These are phyloP conservation scores for Capsicum baccatum DNA, from an alignment of 257 asterid genomes.

Conservation along the genomic window DNA sequence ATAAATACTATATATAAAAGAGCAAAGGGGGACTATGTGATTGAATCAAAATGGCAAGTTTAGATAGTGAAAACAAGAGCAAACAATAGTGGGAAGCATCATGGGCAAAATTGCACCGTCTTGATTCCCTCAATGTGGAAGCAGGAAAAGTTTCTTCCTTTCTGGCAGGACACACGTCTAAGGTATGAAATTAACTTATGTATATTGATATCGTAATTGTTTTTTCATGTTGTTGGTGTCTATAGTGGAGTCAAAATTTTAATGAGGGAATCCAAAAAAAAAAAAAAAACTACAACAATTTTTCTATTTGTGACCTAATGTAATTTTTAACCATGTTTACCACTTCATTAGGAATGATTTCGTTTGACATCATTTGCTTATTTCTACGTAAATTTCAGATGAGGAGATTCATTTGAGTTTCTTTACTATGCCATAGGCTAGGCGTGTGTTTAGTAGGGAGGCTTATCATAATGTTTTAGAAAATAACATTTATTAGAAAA, in stretches of 20 bases:
- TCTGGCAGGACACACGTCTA: neutral
- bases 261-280: too few relatives aligned
- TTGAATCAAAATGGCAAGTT: neutral
- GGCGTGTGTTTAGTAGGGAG: too few relatives aligned
- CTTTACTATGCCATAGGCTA: too few relatives aligned
- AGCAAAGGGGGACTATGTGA: neutral
- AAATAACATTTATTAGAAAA: too few relatives aligned
- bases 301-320: neutral
- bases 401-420: too few relatives aligned
- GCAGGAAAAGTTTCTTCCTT: conserved; percentile 43
- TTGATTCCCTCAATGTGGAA: conserved; percentile 49
- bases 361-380: neutral
- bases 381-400: too few relatives aligned
- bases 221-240: neutral
- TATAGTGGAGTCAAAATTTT: neutral
- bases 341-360: neutral
- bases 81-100: conserved; percentile 39
- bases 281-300: too few relatives aligned
- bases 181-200: conserved; percentile 24
- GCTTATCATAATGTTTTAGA: too few relatives aligned
- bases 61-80: neutral
- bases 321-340: neutral
- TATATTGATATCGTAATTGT: neutral
- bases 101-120: conserved; percentile 47
- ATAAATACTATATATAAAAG: neutral